A percentile compares a stretch with the other conserved stretches of the same genome.
Conservation (phyloP, 2,329 filamentous ascomycete genomes). For the Ascochyta lentis region DNA sequence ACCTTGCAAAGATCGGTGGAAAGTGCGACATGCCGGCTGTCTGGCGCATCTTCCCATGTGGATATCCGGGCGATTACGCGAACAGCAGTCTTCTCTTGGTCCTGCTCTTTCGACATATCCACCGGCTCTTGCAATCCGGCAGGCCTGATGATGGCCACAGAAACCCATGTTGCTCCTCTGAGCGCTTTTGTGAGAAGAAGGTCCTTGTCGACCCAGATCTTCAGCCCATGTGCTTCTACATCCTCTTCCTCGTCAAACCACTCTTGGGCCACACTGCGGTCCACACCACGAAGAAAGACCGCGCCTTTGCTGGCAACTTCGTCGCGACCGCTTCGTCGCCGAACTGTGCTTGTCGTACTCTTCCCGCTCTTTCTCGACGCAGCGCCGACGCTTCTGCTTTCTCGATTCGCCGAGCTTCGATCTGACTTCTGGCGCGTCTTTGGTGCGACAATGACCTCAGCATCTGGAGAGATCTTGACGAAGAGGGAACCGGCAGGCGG, state of each 20-base stretch:
- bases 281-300: slow-evolving; percentile 81
- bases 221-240: slow-evolving; percentile 62
- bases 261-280: slow-evolving; percentile 71
- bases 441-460: slow-evolving; percentile 95
- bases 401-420: slow-evolving; percentile 64
- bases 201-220: slow-evolving; percentile 85
- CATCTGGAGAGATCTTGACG: slow-evolving; percentile 90
- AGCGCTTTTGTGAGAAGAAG: slow-evolving; percentile 74
- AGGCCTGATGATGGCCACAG: slow-evolving; percentile 86
- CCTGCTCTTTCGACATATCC: slow-evolving; percentile 73
- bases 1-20: slow-evolving; percentile 78
- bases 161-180: slow-evolving; percentile 76
- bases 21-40: slow-evolving; percentile 78
- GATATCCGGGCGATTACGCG: slow-evolving; percentile 79
- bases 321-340: slow-evolving; percentile 63
- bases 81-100: slow-evolving; percentile 64
- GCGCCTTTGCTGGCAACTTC: slow-evolving; percentile 70
- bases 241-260: slow-evolving; percentile 76
- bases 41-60: slow-evolving; percentile 86
- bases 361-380: slow-evolving; percentile 80
- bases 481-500: slow-evolving; percentile 74
- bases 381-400: slow-evolving; percentile 80
- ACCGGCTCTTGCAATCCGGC: slow-evolving; percentile 74
- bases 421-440: slow-evolving; percentile 79
- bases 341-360: slow-evolving; percentile 74